Conservation (phyloP, 1,139 yeast genomes). For the Suhomyces maxii region DNA sequence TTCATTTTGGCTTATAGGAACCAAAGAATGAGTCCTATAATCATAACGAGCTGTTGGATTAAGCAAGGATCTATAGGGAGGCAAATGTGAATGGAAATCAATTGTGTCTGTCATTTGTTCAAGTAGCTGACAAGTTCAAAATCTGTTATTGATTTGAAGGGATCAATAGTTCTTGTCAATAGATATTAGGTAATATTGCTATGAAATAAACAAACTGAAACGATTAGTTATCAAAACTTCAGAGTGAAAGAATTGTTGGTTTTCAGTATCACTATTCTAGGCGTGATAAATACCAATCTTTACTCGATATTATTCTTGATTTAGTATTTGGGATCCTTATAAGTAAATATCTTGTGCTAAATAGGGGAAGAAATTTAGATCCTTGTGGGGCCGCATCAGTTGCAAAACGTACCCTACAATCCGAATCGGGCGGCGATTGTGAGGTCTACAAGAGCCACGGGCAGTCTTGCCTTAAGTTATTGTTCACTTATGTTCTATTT, state of each 20-base stretch:
- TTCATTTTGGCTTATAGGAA: slow-evolving; percentile 41
- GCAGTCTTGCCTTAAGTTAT: not conserved
- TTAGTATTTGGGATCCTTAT: too few relatives aligned
- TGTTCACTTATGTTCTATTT: too few relatives aligned
- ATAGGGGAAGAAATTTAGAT: slow-evolving; percentile 5
- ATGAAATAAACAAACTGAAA: too few relatives aligned
- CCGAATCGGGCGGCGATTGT: not conserved
- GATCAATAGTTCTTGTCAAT: too few relatives aligned
- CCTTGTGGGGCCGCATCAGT: slow-evolving; percentile 6
- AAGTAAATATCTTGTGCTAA: slow-evolving; percentile 1
- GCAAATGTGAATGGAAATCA: slow-evolving; percentile 39
- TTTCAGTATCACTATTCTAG: too few relatives aligned
- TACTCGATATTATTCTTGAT: too few relatives aligned
- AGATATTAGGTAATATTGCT: not conserved
- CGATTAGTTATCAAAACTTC: too few relatives aligned
- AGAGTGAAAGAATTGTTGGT: too few relatives aligned
- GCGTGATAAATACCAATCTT: not conserved
- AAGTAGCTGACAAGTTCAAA: too few relatives aligned
- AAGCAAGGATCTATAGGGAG: slow-evolving; percentile 46
- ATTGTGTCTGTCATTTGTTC: slow-evolving; percentile 5
- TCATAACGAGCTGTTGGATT: slow-evolving; percentile 46
- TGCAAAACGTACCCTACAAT: not conserved
- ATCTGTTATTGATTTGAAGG: too few relatives aligned
- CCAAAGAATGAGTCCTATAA: slow-evolving; percentile 40
- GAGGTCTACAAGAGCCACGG: not conserved